phyloP scores from a whole-genome alignment of 2,329 filamentous ascomycete genomes.

The Monilinia laxa region DNA sequence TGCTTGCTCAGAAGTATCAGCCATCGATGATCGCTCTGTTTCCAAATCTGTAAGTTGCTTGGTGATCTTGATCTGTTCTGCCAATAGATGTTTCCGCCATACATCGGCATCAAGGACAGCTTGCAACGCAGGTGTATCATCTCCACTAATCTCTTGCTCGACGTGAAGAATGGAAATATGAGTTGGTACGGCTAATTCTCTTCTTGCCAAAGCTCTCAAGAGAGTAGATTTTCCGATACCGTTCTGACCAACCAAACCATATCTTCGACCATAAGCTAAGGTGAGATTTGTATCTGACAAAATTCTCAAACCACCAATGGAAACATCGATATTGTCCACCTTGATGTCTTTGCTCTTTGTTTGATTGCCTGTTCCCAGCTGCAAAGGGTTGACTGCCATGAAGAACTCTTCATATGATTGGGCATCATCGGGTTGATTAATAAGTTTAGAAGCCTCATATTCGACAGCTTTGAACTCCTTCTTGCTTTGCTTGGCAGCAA shows the following conservation, averaged over 20 bases:
- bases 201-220: conserved; percentile 81
- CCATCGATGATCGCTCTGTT: conserved; percentile 71
- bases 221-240: conserved; percentile 98
- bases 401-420: conserved; percentile 99
- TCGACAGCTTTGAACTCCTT: conserved; percentile 98
- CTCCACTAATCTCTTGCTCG: conserved; percentile 95
- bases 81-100: conserved; percentile 93
- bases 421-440: conserved; percentile 77
- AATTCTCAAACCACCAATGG: conserved; percentile 85
- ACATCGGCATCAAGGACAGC: conserved; percentile 97
- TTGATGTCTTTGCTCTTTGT: conserved; percentile 99
- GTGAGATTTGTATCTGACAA: conserved; percentile 88
- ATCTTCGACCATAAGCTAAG: conserved; percentile 86
- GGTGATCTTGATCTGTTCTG: conserved; percentile 84
- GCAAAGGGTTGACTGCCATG: conserved; percentile 97
- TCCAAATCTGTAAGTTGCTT: conserved; percentile 76
- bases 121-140: conserved; percentile 92
- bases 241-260: conserved; percentile 98
- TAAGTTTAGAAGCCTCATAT: conserved; percentile 89
- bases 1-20: conserved; percentile 89
- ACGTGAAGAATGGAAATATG: conserved; percentile 99
- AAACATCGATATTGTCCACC: conserved; percentile 91
- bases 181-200: conserved; percentile 92
- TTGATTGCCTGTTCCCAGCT: conserved; percentile 68
- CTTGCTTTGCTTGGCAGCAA: conserved; percentile 96